phyloP scores from a whole-genome alignment of 257 asterid genomes.

The Oldenlandia corymbosa region DNA sequence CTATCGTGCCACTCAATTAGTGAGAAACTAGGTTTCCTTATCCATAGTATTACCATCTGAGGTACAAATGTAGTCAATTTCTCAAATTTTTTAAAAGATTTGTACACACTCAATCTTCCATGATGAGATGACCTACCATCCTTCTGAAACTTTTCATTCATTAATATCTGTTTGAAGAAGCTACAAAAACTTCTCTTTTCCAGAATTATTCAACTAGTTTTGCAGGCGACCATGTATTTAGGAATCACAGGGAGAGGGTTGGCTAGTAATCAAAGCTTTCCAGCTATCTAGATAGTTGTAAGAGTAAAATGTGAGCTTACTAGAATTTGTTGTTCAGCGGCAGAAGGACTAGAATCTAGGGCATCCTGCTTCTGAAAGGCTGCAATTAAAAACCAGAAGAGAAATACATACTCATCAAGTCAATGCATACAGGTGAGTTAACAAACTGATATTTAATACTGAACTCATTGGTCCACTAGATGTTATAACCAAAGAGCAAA shows the following conservation, averaged over 20 bases:
- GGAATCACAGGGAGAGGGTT: no score
- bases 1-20: neutral
- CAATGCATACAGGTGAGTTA: neutral
- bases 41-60: neutral
- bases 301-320: constrained; percentile 39
- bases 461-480: neutral
- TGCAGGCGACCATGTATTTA: no score
- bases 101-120: neutral
- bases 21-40: neutral
- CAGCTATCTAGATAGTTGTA: neutral
- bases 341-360: constrained; percentile 53
- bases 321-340: constrained; percentile 94
- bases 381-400: constrained; percentile 34
- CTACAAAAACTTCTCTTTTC: neutral
- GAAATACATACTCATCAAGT: constrained; percentile 6
- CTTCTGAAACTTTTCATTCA: neutral
- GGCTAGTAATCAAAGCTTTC: neutral
- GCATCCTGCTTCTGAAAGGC: constrained; percentile 59
- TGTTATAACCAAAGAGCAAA: neutral
- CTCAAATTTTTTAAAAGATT: neutral
- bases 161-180: neutral
- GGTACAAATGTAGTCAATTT: neutral
- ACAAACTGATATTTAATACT: neutral
- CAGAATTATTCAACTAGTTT: constrained; percentile 1
- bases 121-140: neutral